Percentiles rank a stretch among this genome's conserved stretches.
These are phyloP conservation scores for Chaetomium cochliodes DNA, from an alignment of 495 filamentous ascomycete genomes.

Conservation along the genomic window DNA sequence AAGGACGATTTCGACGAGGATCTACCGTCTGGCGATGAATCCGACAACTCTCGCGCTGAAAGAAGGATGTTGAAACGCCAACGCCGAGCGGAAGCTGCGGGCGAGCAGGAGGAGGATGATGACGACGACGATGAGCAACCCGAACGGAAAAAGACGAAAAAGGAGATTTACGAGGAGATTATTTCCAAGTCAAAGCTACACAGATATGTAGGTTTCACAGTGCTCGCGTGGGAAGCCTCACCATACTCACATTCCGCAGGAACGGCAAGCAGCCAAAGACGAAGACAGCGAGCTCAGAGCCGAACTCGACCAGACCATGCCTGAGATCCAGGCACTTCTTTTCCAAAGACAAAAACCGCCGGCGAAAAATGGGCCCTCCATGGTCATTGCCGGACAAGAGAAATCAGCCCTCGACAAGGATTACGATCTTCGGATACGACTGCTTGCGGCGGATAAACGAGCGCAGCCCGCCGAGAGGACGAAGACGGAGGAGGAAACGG, in stretches of 20 bases:
- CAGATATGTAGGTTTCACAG: slow-evolving; percentile 65
- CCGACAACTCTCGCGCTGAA: slow-evolving; percentile 47
- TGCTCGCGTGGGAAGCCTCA: too few species aligned
- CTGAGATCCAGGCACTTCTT: slow-evolving; percentile 74
- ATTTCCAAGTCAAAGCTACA: slow-evolving; percentile 95
- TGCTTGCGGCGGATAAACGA: slow-evolving; percentile 77
- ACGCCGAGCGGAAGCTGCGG: slow-evolving; percentile 44
- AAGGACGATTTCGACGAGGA: slow-evolving; percentile 75
- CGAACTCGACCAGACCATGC: slow-evolving; percentile 63
- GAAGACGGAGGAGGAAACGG: slow-evolving; percentile 87
- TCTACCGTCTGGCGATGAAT: slow-evolving; percentile 56
- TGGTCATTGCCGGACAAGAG: slow-evolving; percentile 56
- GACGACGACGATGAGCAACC: slow-evolving; percentile 57
- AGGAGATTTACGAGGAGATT: slow-evolving; percentile 95
- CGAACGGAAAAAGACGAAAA: slow-evolving; percentile 84
- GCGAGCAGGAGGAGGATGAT: slow-evolving; percentile 47
- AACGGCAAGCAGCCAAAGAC: slow-evolving; percentile 84
- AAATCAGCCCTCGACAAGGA: slow-evolving; percentile 67
- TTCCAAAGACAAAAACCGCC: slow-evolving; percentile 36
- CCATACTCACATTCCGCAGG: slow-evolving; percentile 23
- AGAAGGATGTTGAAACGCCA: slow-evolving; percentile 59
- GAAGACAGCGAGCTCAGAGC: slow-evolving; percentile 79
- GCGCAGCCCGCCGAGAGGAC: slow-evolving; percentile 82
- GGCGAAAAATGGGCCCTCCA: slow-evolving; percentile 38
- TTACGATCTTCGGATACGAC: slow-evolving; percentile 78